These are phyloP conservation scores for Microdochium paspali DNA, from an alignment of 2,329 filamentous ascomycete genomes.

Conservation along the genomic window DNA sequence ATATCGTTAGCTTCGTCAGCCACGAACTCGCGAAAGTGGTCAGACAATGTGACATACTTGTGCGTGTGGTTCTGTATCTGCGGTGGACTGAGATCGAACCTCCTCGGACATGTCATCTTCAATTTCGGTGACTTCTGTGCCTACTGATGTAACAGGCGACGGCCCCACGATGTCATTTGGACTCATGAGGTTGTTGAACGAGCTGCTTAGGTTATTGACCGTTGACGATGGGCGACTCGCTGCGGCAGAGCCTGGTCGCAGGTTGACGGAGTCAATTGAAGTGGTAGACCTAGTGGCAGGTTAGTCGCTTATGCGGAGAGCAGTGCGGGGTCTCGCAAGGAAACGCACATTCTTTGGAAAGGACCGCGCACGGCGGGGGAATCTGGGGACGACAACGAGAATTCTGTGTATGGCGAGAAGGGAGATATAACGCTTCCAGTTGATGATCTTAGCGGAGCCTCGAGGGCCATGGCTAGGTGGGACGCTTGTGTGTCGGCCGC, in stretches of 20 bases:
- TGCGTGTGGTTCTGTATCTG: conserved; percentile 24
- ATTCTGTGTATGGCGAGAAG: conserved; percentile 44
- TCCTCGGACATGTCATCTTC: conserved; percentile 67
- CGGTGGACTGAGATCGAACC: conserved; percentile 28
- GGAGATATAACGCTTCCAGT: conserved; percentile 45
- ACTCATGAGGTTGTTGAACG: conserved; percentile 36
- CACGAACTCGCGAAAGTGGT: background rate
- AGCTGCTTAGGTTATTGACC: conserved; percentile 25
- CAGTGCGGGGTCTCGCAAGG: background rate
- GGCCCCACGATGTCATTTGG: conserved; percentile 67
- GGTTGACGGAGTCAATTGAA: conserved; percentile 34
- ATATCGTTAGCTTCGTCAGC: conserved; percentile 8
- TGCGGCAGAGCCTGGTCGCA: conserved; percentile 40
- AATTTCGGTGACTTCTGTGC: conserved; percentile 75
- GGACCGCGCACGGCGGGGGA: conserved; percentile 37
- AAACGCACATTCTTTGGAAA: conserved; percentile 42
- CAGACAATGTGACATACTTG: conserved; percentile 20
- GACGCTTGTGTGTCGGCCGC: background rate
- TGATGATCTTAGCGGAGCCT: conserved; percentile 54
- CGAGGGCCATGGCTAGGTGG: conserved; percentile 40
- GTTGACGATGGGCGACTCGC: conserved; percentile 28
- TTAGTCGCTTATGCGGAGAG: background rate
- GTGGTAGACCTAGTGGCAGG: conserved; percentile 22
- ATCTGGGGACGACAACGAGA: conserved; percentile 45
- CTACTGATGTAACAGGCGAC: conserved; percentile 77